A percentile compares a stretch with the other conserved stretches of the same genome.
Conservation (phyloP, 495 filamentous ascomycete species). For the Trichoderma reesei region DNA sequence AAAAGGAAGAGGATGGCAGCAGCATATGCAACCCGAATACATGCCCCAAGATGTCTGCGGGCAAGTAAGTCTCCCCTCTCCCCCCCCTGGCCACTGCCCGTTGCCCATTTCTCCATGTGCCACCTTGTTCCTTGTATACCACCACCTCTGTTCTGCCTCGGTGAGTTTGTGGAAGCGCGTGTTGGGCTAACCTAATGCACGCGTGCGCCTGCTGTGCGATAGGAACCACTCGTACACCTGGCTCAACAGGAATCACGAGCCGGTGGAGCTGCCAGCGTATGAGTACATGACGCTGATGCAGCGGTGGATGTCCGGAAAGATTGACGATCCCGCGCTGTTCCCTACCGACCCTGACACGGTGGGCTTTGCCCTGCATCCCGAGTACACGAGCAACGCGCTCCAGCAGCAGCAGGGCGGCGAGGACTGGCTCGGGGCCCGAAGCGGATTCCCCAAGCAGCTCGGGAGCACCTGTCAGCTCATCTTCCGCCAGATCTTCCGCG, state of each 20-base stretch:
- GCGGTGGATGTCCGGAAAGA: conserved; percentile 87
- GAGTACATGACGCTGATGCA: conserved; percentile 89
- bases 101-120: conserved; percentile 18
- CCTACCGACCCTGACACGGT: conserved; percentile 59
- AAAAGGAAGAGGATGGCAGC: conserved; percentile 59
- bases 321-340: conserved; percentile 76
- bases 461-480: conserved; percentile 78
- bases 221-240: conserved; percentile 86
- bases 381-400: conserved; percentile 31
- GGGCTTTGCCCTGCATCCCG: conserved; percentile 44
- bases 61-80: conserved; percentile 55
- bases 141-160: neutral
- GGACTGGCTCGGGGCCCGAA: conserved; percentile 75
- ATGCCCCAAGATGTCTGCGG: conserved; percentile 88
- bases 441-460: conserved; percentile 80
- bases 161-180: neutral
- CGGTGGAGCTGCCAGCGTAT: conserved; percentile 60
- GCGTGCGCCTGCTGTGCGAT: neutral
- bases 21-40: conserved; percentile 71
- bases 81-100: too few species aligned
- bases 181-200: conserved; percentile 14
- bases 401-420: conserved; percentile 23
- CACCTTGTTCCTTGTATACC: too few species aligned
- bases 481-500: conserved; percentile 94
- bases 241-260: conserved; percentile 57